These are phyloP conservation scores for Neoscytalidium dimidiatum DNA, from an alignment of 2,329 filamentous ascomycete species.

Conservation along the genomic window DNA sequence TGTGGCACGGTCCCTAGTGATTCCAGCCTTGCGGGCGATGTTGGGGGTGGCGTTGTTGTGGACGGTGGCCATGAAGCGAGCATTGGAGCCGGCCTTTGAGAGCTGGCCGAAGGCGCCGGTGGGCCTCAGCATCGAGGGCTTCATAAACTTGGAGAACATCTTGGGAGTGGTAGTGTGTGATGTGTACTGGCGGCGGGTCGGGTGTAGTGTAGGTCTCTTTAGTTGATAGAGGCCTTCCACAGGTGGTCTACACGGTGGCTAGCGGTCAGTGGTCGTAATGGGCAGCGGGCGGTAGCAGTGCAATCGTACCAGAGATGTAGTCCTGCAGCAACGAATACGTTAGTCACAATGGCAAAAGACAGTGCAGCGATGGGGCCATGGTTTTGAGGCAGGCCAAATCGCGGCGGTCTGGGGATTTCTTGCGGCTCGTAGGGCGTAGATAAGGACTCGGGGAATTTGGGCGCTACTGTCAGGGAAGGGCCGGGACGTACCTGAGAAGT, in stretches of 20 bases:
- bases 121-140: slow-evolving; percentile 50
- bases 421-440: slow-evolving; percentile 14
- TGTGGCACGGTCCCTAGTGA: slow-evolving; percentile 77
- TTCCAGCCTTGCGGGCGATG: slow-evolving; percentile 61
- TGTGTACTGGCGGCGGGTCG: neutral
- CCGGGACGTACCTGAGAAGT: slow-evolving; percentile 53
- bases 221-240: slow-evolving; percentile 68
- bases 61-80: slow-evolving; percentile 64
- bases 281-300: slow-evolving; percentile 22
- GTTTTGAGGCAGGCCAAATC: neutral
- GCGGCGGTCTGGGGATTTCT: neutral
- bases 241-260: slow-evolving; percentile 58
- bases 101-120: slow-evolving; percentile 47
- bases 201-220: slow-evolving; percentile 37
- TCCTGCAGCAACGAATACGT: slow-evolving; percentile 47
- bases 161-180: slow-evolving; percentile 28
- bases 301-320: slow-evolving; percentile 62
- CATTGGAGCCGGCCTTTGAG: slow-evolving; percentile 45
- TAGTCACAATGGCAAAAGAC: slow-evolving; percentile 31
- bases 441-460: slow-evolving; percentile 6
- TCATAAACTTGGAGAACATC: slow-evolving; percentile 59
- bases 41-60: slow-evolving; percentile 69
- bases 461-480: slow-evolving; percentile 15
- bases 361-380: slow-evolving; percentile 8
- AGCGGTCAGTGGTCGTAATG: slow-evolving; percentile 17